Percentiles rank a stretch among this genome's conserved stretches.
Evolutionary conservation across 495 filamentous ascomycete species (phyloP).

Genomic region (Friedmanniomyces simplex): DNA sequence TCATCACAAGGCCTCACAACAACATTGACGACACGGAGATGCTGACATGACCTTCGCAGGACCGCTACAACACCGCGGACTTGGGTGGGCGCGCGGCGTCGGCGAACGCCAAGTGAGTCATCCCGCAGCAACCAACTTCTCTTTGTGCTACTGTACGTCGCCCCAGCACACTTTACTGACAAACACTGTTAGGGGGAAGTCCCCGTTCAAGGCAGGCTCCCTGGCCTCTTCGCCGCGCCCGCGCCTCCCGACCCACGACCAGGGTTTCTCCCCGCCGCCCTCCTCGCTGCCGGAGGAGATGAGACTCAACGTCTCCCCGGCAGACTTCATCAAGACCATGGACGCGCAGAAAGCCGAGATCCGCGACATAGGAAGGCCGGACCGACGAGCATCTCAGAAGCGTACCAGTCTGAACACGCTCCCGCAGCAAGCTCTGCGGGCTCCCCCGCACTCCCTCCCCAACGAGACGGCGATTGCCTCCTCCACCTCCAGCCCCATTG

Average conservation of each 20-base stretch:
- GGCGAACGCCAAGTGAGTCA: background rate
- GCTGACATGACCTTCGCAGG: background rate
- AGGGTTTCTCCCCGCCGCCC: conserved; percentile 45
- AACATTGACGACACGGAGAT: background rate
- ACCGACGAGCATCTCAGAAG: background rate
- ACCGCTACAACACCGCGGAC: background rate
- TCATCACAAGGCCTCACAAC: background rate
- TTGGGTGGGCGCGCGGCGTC: background rate
- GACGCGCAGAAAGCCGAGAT: background rate
- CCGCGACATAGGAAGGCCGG: background rate
- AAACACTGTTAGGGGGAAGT: background rate
- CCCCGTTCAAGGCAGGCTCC: conserved; percentile 85
- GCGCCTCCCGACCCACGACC: conserved; percentile 15
- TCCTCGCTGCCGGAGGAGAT: conserved; percentile 41
- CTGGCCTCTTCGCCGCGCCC: conserved; percentile 75
- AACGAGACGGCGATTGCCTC: conserved; percentile 50
- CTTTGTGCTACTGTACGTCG: background rate
- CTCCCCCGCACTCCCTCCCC: conserved; percentile 34
- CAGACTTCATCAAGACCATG: conserved; percentile 2
- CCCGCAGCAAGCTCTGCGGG: conserved; percentile 54
- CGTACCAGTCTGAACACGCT: conserved; percentile 32
- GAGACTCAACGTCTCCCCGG: too few relatives aligned
- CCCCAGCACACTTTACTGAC: conserved; percentile 1
- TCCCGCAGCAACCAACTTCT: background rate
- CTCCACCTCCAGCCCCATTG: conserved; percentile 59